phyloP scores from a whole-genome alignment of 2,329 filamentous ascomycete species.

The Metarhizium guizhouense region DNA sequence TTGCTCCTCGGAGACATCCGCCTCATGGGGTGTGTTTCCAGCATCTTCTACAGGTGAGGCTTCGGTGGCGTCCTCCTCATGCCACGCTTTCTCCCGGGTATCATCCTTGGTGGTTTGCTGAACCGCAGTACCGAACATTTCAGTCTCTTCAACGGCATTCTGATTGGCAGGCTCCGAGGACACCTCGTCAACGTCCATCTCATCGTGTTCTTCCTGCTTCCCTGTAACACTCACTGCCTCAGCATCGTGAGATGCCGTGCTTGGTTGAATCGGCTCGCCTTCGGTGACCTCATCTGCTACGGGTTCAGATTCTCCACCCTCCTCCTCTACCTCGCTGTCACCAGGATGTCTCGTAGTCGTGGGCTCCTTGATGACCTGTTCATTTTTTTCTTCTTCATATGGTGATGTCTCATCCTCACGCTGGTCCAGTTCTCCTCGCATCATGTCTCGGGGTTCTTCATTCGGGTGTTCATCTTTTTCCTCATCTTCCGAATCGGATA shows the following conservation, averaged over 20 bases:
- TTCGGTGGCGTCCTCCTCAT: not conserved
- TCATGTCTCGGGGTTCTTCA: not conserved
- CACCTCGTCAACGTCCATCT: not conserved
- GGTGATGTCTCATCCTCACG: constrained; percentile 1
- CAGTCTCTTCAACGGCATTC: not conserved
- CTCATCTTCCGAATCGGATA: constrained; percentile 39
- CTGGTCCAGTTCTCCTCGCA: not conserved
- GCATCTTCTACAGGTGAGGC: not conserved
- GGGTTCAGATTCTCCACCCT: not conserved
- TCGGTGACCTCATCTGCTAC: not conserved
- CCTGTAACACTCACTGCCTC: not conserved
- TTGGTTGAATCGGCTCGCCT: not conserved
- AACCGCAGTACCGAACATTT: not conserved
- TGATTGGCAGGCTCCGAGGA: not conserved
- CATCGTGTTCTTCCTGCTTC: not conserved
- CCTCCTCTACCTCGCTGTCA: not conserved
- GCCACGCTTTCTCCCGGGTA: not conserved
- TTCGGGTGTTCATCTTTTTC: constrained; percentile 16
- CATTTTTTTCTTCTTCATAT: not conserved
- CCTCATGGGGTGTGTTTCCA: not conserved
- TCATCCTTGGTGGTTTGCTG: not conserved
- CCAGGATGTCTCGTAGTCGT: not conserved
- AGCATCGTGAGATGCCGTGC: not conserved
- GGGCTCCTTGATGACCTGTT: not conserved
- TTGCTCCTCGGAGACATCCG: not conserved